Percentiles rank a stretch among this genome's conserved stretches.
Conservation (phyloP, 805 yeast species). For the Teunomyces panamensis region DNA sequence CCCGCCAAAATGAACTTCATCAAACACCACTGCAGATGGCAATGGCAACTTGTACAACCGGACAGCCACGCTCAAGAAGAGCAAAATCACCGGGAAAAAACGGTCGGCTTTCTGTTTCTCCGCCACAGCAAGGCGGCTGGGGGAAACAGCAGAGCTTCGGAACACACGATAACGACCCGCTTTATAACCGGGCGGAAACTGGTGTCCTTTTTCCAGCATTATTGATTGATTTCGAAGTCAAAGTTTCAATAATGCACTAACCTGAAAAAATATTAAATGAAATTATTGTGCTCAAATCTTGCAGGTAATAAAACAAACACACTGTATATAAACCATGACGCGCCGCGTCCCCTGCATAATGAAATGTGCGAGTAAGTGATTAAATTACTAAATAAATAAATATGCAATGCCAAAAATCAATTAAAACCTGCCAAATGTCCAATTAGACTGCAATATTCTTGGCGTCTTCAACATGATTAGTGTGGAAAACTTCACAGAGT, state of each 20-base stretch:
- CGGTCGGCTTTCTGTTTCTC: slow-evolving; percentile 16
- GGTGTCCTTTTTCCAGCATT: background rate
- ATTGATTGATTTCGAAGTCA: background rate
- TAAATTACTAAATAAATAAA: background rate
- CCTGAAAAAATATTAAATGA: no score
- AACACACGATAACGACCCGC: slow-evolving; percentile 30
- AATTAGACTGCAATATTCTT: background rate
- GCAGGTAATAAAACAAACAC: no score
- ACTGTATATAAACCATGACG: no score
- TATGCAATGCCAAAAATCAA: background rate
- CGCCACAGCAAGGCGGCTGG: slow-evolving; percentile 12
- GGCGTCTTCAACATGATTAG: background rate
- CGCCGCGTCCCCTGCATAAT: no score
- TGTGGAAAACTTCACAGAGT: background rate
- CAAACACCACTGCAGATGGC: slow-evolving; percentile 46
- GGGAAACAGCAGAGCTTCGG: slow-evolving; percentile 20
- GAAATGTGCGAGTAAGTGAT: no score
- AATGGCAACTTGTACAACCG: slow-evolving; percentile 31
- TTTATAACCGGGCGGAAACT: slow-evolving; percentile 23
- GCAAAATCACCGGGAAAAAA: slow-evolving; percentile 16
- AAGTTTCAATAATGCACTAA: no score
- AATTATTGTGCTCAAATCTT: no score
- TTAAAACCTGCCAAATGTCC: background rate
- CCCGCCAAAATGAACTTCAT: slow-evolving; percentile 44
- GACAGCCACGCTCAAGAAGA: slow-evolving; percentile 22